phyloP scores from a whole-genome alignment of 352 stramenopile species.

The Blastocystis sp. region DNA sequence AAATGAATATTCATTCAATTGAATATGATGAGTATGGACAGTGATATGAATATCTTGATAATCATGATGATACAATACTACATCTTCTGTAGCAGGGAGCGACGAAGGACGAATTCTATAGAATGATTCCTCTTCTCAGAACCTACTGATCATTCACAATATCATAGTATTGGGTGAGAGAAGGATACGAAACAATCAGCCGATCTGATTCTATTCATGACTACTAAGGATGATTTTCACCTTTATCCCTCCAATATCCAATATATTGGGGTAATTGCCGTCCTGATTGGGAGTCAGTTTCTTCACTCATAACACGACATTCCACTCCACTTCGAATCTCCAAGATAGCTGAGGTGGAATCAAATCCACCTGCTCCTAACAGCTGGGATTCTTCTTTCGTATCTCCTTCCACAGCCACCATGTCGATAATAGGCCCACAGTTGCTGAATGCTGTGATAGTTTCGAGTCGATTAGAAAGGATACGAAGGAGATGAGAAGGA shows the following conservation, averaged over 20 bases:
- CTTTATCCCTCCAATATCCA: background rate
- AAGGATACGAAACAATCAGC: background rate
- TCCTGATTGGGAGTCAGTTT: background rate
- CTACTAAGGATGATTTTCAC: too few species aligned
- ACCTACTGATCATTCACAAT: background rate
- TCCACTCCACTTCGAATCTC: constrained; percentile 49
- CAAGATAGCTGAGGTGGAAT: constrained; percentile 11
- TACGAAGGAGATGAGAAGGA: constrained; percentile 13
- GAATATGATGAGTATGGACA: background rate
- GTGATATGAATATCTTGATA: background rate
- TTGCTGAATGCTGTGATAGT: background rate
- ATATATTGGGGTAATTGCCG: background rate
- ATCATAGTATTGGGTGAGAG: background rate
- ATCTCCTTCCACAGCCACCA: background rate
- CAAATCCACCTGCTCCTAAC: background rate
- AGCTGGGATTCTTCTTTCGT: background rate
- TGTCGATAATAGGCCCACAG: constrained; percentile 19
- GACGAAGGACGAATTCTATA: background rate
- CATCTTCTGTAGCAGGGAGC: background rate
- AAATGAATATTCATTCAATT: background rate
- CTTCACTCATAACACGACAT: background rate
- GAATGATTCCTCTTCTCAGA: background rate
- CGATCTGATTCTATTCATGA: background rate
- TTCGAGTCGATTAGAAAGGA: constrained; percentile 2
- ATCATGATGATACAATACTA: background rate